Evolutionary conservation across 1,139 yeast species (phyloP).

Genomic region (Magnusiomyces fungicola): DNA sequence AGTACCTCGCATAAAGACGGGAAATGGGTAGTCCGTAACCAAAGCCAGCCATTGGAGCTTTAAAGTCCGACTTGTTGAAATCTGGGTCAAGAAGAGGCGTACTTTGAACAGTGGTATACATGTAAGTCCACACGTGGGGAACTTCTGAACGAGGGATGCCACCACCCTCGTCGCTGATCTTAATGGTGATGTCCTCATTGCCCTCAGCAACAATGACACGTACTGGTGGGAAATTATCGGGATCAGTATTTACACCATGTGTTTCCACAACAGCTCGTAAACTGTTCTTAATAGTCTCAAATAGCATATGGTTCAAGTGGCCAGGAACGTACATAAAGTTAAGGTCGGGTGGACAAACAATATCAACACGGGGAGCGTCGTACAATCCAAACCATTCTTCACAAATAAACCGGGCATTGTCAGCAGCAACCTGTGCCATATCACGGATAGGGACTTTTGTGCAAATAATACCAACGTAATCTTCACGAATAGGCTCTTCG

Average conservation of each 20-base stretch:
- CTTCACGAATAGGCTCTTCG: slow-evolving; percentile 48
- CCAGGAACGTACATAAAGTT: slow-evolving; percentile 87
- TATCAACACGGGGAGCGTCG: slow-evolving; percentile 73
- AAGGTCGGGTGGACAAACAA: slow-evolving; percentile 63
- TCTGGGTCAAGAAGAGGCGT: slow-evolving; percentile 64
- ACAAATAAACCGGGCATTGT: slow-evolving; percentile 78
- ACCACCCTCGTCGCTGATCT: slow-evolving; percentile 90
- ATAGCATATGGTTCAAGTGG: slow-evolving; percentile 79
- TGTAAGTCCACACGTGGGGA: slow-evolving; percentile 84
- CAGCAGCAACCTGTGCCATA: slow-evolving; percentile 77
- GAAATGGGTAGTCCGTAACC: slow-evolving; percentile 90
- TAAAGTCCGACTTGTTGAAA: slow-evolving; percentile 44
- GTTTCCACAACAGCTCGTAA: slow-evolving; percentile 78
- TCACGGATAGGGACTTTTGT: slow-evolving; percentile 73
- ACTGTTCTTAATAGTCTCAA: slow-evolving; percentile 78
- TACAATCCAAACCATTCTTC: slow-evolving; percentile 80
- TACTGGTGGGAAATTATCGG: slow-evolving; percentile 67
- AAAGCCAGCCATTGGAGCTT: slow-evolving; percentile 92
- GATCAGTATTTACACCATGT: slow-evolving; percentile 50
- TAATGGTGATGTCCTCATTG: slow-evolving; percentile 85
- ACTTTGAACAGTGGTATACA: slow-evolving; percentile 79
- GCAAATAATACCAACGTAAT: slow-evolving; percentile 80
- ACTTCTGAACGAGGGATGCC: slow-evolving; percentile 82
- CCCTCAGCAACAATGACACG: slow-evolving; percentile 90
- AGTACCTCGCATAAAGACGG: slow-evolving; percentile 77